Base-by-base conservation (phyloP, 2,329 filamentous ascomycete species). In the Pestalotiopsis sp. region DNA sequence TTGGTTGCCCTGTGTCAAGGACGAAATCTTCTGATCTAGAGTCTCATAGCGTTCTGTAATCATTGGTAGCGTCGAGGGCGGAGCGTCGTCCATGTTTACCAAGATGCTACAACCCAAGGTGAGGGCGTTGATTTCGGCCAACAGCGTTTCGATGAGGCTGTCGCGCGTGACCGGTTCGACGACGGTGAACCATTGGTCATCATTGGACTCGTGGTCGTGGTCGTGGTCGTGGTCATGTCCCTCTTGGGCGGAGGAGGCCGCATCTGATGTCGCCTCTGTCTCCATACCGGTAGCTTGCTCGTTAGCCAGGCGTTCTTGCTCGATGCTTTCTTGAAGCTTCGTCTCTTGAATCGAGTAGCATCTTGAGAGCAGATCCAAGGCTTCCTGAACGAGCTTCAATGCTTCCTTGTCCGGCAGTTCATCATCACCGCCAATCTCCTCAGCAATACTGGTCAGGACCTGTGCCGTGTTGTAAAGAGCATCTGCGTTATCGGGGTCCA, bases 391-490 rank as follows among this genome's bases (percentile, higher is more conserved):
- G 11, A 87, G 80, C 27, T 82, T 81, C 14, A 87, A 27, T 1
- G 76, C 77, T 20, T 77, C 73, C 4, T 76, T 76, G 25, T 84
- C 81, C 2, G 77, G 78, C 1, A 78, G 76, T 5, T 85, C 83
- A 57, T 84, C 84, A n/a, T 84, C 83, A 64, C 89, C 87, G 0
- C 85, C 82, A 7, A 88, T 76, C 2, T 82, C 82, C 80, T 93
- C 91, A 1, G 89, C 90, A 49, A 93, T 81, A 70, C 86, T 89
- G 0, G 88, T 91, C 49, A 93, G 81, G 3, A 92, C 89, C 78
- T 93, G 91, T 1, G 88, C 90, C 5, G 89, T 90, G 75, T 93
- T 94, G 82, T 93, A 94, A 9, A 92, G 80, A 4, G 89, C 84
- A 78, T 94, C 91, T 1, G 90, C 83, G 75, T 92, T 92, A 56